A percentile compares a stretch with the other conserved stretches of the same genome.
Evolutionary conservation across 2,329 filamentous ascomycete species (phyloP).

Genomic region (Pezicula radicicola): DNA sequence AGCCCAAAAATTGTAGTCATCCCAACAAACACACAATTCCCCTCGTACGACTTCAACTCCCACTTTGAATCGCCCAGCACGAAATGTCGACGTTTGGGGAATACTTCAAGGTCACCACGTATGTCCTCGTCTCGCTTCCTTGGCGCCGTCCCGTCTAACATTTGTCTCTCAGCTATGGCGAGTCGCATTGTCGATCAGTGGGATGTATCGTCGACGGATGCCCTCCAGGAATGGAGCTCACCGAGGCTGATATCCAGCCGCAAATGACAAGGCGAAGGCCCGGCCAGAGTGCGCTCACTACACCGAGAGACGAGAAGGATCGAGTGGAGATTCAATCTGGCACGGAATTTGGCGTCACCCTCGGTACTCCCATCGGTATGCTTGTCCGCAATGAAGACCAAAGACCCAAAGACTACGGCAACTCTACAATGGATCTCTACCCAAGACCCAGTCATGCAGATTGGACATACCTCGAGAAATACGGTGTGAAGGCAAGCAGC

Average conservation of each 20-base stretch:
- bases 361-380: conserved; percentile 88
- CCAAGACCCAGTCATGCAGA: conserved; percentile 92
- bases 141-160: not conserved
- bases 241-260: conserved; percentile 85
- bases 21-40: not conserved
- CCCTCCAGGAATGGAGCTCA: conserved; percentile 83
- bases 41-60: not conserved
- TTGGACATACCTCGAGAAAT: conserved; percentile 97
- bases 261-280: conserved; percentile 90
- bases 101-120: conserved; percentile 78
- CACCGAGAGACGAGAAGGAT: conserved; percentile 91
- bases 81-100: conserved; percentile 85
- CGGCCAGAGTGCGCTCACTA: conserved; percentile 86
- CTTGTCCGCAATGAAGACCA: conserved; percentile 91
- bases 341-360: conserved; percentile 82
- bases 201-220: conserved; percentile 93
- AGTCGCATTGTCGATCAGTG: conserved; percentile 89
- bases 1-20: not conserved
- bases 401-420: conserved; percentile 86
- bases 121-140: conserved; percentile 12
- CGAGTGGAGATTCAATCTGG: conserved; percentile 89
- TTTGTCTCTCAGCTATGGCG: conserved; percentile 53
- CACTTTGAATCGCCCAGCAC: not conserved
- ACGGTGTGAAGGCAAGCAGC: conserved; percentile 86
- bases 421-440: conserved; percentile 85